Evolutionary conservation across 1,284 basidiomycete species (phyloP), one percentile per base, ranked within the genome.

Genomic region (Fomes fomentarius): DNA sequence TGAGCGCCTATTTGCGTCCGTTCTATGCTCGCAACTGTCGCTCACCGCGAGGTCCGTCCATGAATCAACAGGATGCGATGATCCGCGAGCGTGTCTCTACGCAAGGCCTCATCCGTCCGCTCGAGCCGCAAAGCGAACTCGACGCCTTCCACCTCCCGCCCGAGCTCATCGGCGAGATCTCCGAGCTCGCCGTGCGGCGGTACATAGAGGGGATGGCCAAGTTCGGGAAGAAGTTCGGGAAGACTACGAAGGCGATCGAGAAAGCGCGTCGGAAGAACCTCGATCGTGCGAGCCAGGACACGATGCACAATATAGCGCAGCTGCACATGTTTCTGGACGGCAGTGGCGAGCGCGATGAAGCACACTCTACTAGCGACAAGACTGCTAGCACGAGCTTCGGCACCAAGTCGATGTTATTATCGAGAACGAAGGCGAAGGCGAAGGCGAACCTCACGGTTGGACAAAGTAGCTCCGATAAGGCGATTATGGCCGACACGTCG

Each of bases 71-170:
- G 49, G 74, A 76, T 52, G 73, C 78, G 49, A 89, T 91, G 82
- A 89, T 91, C 56, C 79, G 89, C n/a, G 88, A 91, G 66, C 76
- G 89, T 4, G 80, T 91, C 17, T 79, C 81, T 7, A 77, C 80
- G 1, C 71, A 73, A 3, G 88, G 88, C 14, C 70, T 76, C 17
- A 71, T 85, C 11, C 79, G 88, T 4, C 76, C 82, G 0, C 74
- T 91, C 26, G 87, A 90, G 66, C 74, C 79, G 1, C 77, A 80
- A 50, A 50, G 60, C 1, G 73, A 81, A 39, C 71, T 91, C 0
- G 61, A 66, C 2, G 83, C 80, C 4, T 73, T 89, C 46, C 74
- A 71, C 7, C 70, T 89, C 52, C 74, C 79, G 0, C 64, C 70
- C 0, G 83, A 89, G 21, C 74, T 84, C 26, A 77, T 95, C 47